Conservation (phyloP, 192 early-diverging fungal species). For the Coemansia aciculifera region DNA sequence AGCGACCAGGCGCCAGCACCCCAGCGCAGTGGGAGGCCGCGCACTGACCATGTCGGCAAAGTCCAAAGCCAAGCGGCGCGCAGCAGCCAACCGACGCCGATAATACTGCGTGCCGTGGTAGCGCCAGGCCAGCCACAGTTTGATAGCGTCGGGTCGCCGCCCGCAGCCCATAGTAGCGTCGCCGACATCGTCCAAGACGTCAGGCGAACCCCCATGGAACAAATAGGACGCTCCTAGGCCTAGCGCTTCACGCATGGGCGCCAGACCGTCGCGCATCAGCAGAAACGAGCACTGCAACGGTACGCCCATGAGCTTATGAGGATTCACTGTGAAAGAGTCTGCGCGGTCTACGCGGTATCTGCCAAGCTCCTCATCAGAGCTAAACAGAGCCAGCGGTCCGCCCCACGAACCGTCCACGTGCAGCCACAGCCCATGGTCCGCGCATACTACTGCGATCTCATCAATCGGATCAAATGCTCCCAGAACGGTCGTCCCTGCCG, state of each 20-base stretch:
- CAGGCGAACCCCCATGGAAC: constrained; percentile 54
- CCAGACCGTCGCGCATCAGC: constrained; percentile 57
- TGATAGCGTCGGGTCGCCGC: constrained; percentile 74
- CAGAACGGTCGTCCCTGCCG: constrained; percentile 82
- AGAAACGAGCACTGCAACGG: constrained; percentile 79
- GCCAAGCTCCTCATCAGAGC: constrained; percentile 33
- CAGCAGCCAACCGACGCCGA: constrained; percentile 57
- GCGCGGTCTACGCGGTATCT: constrained; percentile 27
- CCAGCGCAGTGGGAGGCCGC: constrained; percentile 14
- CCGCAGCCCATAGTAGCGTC: constrained; percentile 81
- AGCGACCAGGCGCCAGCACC: constrained; percentile 52
- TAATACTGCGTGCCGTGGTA: constrained; percentile 70
- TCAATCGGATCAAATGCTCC: constrained; percentile 76
- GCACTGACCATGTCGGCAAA: constrained; percentile 47
- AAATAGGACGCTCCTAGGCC: constrained; percentile 67
- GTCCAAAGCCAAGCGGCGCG: constrained; percentile 55
- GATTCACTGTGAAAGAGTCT: constrained; percentile 74
- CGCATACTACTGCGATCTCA: constrained; percentile 59
- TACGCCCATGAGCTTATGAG: constrained; percentile 81
- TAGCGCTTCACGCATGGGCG: constrained; percentile 62
- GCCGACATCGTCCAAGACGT: constrained; percentile 62
- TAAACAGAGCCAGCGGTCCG: constrained; percentile 65
- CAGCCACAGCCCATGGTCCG: constrained; percentile 66
- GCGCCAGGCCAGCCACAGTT: constrained; percentile 78
- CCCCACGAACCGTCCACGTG: constrained; percentile 84